Evolutionary conservation across 1,284 basidiomycete species (phyloP), one percentile per base, ranked within the genome.

Genomic region (Malassezia japonica): DNA sequence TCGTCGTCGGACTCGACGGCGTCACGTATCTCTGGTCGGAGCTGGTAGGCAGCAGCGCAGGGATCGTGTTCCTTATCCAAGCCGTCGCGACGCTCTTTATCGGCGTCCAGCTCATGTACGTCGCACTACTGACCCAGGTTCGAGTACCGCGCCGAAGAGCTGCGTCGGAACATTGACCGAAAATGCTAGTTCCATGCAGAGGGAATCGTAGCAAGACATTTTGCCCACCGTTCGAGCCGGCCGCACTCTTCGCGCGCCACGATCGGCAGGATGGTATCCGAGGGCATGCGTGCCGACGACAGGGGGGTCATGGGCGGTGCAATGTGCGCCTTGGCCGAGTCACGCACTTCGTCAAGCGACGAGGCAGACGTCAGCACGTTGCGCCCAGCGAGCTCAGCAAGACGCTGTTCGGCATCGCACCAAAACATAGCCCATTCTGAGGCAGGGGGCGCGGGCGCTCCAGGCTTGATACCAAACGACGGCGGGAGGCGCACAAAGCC

Each of bases 41-140:
- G 71, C 74, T 96, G 25, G 73, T 83, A 32, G 81, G 81, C 1
- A 83, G 80, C 23, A 76, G 76, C 65, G 75, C 80, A 69, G 90
- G 87, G 5, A 60, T 84, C 39, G 74, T 73, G 15, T 94, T 91
- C 73, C 74, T 88, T 50, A 33, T 80, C 0, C 73, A 79, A 7
- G 81, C 83, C 0, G 80, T 80, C 49, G 76, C 70, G 1, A 83
- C 82, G 60, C 55, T 96, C 25, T 96, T 90, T 67, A 78, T 89
- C 16, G 87, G 79, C 1, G 82, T 83, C 0, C 92, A 96, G 71
- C 74, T 94, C 41, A 95, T 96, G 92, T 89, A 70, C 94, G 94
- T 24, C 12, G 16, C 25, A 38, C 25, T 15, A n/a, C n/a, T 21
- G 18, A 40, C 38, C 24, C 39, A 50, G 52, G 47, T 64, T 67